Conservation (phyloP, 805 yeast genomes). For the Yamadazyma ubonensis region DNA sequence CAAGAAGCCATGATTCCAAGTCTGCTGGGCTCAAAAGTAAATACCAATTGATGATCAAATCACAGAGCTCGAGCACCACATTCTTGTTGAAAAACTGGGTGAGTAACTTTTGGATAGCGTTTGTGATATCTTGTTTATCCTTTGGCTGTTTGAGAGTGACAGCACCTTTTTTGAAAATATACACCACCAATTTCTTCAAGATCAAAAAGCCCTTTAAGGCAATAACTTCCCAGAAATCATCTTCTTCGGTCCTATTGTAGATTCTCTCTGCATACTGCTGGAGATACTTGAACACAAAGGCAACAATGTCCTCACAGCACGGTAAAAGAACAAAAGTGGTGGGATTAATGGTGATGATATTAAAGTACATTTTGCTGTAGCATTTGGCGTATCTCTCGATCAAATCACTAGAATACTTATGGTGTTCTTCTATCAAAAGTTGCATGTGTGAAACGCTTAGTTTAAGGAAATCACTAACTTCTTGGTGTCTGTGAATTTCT, state of each 20-base stretch:
- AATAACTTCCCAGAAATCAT: constrained; percentile 71
- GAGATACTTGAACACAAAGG: constrained; percentile 57
- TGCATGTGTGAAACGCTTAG: constrained; percentile 59
- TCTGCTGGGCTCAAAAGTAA: constrained; percentile 72
- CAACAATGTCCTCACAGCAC: constrained; percentile 57
- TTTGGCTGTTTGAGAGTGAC: constrained; percentile 60
- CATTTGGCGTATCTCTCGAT: constrained; percentile 74
- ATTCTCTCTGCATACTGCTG: constrained; percentile 64
- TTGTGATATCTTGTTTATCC: constrained; percentile 62
- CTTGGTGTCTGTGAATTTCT: constrained; percentile 58
- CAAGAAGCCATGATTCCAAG: constrained; percentile 75
- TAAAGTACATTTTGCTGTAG: constrained; percentile 69
- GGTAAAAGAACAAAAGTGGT: constrained; percentile 71
- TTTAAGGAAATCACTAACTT: constrained; percentile 60
- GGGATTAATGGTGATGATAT: constrained; percentile 59
- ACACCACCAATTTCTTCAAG: constrained; percentile 61
- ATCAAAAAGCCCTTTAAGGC: constrained; percentile 66
- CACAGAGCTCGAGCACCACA: constrained; percentile 57
- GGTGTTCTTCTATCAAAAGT: constrained; percentile 52
- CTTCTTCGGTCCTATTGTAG: constrained; percentile 57
- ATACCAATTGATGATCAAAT: constrained; percentile 69
- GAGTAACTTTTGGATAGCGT: constrained; percentile 53
- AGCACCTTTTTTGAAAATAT: constrained; percentile 66
- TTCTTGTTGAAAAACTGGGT: constrained; percentile 57
- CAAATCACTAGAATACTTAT: constrained; percentile 44